Evolutionary conservation across 139 green algal genomes (phyloP).

Genomic region (Chlorella sp.): DNA sequence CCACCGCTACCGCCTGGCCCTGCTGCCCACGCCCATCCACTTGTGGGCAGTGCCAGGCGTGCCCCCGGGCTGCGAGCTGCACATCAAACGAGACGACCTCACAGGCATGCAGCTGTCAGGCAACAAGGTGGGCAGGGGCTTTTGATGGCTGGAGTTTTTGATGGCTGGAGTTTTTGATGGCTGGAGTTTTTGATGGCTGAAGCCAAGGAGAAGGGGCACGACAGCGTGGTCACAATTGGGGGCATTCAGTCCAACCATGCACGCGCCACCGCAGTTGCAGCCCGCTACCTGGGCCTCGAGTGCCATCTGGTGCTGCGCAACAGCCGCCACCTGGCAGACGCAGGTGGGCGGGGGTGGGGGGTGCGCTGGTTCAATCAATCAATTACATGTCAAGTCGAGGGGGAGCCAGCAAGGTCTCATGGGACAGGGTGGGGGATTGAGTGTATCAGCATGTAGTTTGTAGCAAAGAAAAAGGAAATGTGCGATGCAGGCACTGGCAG

Average conservation of each 20-base stretch:
- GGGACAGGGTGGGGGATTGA: too few species aligned
- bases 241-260: conserved; percentile 96
- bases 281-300: conserved; percentile 82
- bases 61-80: conserved; percentile 74
- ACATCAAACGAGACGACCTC: conserved; percentile 94
- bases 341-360: background rate
- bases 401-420: too few species aligned
- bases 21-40: conserved; percentile 68
- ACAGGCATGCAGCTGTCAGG: conserved; percentile 90
- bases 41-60: conserved; percentile 79
- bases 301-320: conserved; percentile 92
- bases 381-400: too few species aligned
- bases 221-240: conserved; percentile 91
- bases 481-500: too few species aligned
- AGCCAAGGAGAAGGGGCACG: conserved; percentile 64
- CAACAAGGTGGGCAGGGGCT: conserved; percentile 80
- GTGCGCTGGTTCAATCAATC: background rate
- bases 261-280: conserved; percentile 53
- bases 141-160: background rate
- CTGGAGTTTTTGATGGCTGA: conserved; percentile 95
- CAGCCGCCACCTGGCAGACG: conserved; percentile 36
- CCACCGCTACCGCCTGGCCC: conserved; percentile 44
- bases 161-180: conserved; percentile 49
- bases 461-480: too few species aligned
- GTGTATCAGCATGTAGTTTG: too few species aligned